Evolutionary conservation across 192 early-diverging fungal species (phyloP), one percentile per base, ranked within the genome.

Genomic region (Umbelopsis vinacea): DNA sequence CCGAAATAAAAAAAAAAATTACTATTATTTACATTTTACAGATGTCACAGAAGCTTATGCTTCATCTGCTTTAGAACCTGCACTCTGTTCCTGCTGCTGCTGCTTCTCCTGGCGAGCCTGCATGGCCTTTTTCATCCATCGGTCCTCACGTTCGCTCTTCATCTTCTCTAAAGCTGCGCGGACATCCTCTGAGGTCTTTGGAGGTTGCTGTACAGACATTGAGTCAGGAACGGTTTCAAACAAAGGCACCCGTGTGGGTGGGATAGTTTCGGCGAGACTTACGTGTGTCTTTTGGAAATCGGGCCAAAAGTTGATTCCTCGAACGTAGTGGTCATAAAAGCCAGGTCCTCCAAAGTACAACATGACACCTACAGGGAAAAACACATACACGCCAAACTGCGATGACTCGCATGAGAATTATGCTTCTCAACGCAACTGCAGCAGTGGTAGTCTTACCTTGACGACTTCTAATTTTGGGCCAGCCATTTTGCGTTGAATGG

Each of bases 351-450:
- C 84, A 70, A 85, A 82, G 46, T 85, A 85, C 23, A 80, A 66
- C 84, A 85, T 85, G 21, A 74, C 66, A 26, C 73, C 82, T 21
- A 85, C 73, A 40, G 84, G 84, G 63, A 85, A 85, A 38, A 85
- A 84, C 9, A 85, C 73, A 75, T 85, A 85, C 6, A 85, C 66
- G 26, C 84, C 77, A 76, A 85, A 85, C 84, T 85, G 40, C 3
- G 46, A 23, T 55, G 70, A 68, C 66, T 43, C n/a, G 53, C 8
- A 70, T 60, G 21, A 47, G 35, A n/a, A n/a, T 21, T 45, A 23
- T 22, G 12, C 7, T 21, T 46, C 40, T 21, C 33, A 21, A 21
- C n/a, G 2, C 24, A 9, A 54, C 21, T 52, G 10, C n/a, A 11
- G 40, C 6, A 69, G 6, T 46, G 6, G 21, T 17, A 38, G 2